Percentiles rank a stretch among this genome's conserved stretches.
phyloP scores from a whole-genome alignment of 1,139 yeast species.

The Pichia sp. region DNA sequence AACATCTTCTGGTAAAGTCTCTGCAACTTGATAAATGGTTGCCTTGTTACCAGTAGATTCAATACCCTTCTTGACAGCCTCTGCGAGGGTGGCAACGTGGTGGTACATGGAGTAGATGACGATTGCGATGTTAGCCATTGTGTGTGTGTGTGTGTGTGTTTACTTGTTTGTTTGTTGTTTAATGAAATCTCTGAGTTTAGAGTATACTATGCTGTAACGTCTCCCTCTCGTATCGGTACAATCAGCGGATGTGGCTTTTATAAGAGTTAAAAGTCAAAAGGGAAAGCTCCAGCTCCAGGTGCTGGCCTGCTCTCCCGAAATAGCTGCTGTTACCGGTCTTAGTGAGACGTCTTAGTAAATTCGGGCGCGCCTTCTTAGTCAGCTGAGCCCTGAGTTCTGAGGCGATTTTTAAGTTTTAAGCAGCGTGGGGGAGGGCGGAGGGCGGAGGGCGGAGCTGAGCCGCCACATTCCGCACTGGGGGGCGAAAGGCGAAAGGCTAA shows the following conservation, averaged over 20 bases:
- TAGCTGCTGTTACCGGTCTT: no score
- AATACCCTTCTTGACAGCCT: slow-evolving; percentile 63
- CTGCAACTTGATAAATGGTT: slow-evolving; percentile 70
- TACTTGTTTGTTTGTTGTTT: neutral
- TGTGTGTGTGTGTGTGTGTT: slow-evolving; percentile 1
- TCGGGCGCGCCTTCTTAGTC: no score
- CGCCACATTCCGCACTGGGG: no score
- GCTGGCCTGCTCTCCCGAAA: no score
- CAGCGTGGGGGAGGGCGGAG: no score
- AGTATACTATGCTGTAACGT: slow-evolving; percentile 1
- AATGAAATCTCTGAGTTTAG: no score
- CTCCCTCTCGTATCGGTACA: neutral
- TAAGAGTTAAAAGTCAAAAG: neutral
- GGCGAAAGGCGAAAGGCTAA: no score
- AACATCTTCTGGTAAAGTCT: slow-evolving; percentile 64
- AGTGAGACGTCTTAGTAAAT: no score
- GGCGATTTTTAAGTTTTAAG: no score
- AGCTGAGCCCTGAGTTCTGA: no score
- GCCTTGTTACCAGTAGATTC: slow-evolving; percentile 70
- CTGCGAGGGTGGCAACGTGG: slow-evolving; percentile 64
- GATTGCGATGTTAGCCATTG: slow-evolving; percentile 55
- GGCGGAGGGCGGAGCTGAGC: no score
- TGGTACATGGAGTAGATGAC: slow-evolving; percentile 80
- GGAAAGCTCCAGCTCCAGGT: no score
- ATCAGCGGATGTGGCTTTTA: neutral